Base-by-base conservation (phyloP, 2,329 filamentous ascomycete genomes). In the Aspergillus phoenicis region DNA sequence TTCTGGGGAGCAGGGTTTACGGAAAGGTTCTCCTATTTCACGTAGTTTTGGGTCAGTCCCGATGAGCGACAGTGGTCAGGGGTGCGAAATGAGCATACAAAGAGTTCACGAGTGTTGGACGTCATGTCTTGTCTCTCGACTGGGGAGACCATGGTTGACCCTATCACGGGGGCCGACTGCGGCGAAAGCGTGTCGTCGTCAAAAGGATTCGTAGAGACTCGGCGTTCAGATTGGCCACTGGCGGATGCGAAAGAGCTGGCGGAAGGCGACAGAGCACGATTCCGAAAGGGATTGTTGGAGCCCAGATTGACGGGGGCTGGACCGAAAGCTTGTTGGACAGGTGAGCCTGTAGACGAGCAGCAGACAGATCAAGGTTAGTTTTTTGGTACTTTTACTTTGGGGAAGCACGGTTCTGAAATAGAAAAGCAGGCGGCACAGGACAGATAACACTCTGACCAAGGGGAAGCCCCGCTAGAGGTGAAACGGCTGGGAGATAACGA, bases 201-300 rank as follows among this genome's bases (percentile, higher is more conserved):
- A 70, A 89, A 89, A 26, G 87, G 87, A 68, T 89, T 89, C 49
- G 83, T 85, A 56, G 85, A 87, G 59, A 80, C 76, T 49, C 82
- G 83, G 64, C 83, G 81, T 63, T 80, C 74, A 58, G 78, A 74
- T 45, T 68, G 73, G 57, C 64, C 61, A 28, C 47, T 51, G 30
- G 64, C 65, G 20, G 59, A 73, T 51, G 68, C 67, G 55, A 69
- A 70, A 57, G 74, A 71, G 49, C 68, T 67, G 52, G 67, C 53
- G 24, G 53, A 68, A 4, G 75, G 77, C 36, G 79, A 80, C 45
- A 78, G 64, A 17, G 79, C 74, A 59, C 78, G 79, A 64, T 81
- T 82, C 66, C 81, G 75, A 62, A 83, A 83, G 11, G 81, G 81
- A 60, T 83, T 83, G 63, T 83, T 83, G 41, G 81, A 83, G 33